phyloP scores from a whole-genome alignment of 1,284 basidiomycete species.

The Ceratobasidium sp. region DNA sequence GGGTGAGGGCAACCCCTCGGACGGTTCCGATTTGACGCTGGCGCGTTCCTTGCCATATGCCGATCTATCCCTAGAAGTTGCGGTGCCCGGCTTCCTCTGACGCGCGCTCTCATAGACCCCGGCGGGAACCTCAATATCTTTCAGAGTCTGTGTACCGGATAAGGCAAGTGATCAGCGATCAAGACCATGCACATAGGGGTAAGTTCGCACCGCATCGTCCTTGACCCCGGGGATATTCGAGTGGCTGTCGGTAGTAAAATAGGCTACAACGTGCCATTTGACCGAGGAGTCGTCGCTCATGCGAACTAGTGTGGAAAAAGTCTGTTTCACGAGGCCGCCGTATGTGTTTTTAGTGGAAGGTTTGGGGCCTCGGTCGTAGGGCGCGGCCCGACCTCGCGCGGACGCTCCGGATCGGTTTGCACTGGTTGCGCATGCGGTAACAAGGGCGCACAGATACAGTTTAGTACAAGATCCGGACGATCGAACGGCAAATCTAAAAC shows the following conservation, averaged over 20 bases:
- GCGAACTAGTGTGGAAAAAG: conserved; percentile 42
- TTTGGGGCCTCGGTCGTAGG: conserved; percentile 45
- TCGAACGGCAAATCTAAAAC: conserved; percentile 21
- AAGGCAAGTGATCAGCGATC: conserved; percentile 44
- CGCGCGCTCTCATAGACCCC: conserved; percentile 44
- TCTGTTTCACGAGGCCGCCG: conserved; percentile 42
- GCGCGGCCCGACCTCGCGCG: conserved; percentile 44
- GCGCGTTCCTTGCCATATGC: conserved; percentile 39
- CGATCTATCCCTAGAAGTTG: conserved; percentile 44
- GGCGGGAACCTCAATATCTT: conserved; percentile 42
- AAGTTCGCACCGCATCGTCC: conserved; percentile 42
- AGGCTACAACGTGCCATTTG: conserved; percentile 45
- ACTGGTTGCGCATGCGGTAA: conserved; percentile 30
- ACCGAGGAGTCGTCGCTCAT: conserved; percentile 37
- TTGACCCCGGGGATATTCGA: conserved; percentile 44
- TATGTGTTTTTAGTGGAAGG: conserved; percentile 45
- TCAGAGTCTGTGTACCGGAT: conserved; percentile 28
- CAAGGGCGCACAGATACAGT: conserved; percentile 3
- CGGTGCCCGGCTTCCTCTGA: conserved; percentile 44
- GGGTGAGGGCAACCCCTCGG: conserved; percentile 41
- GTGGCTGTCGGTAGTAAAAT: conserved; percentile 46
- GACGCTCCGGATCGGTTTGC: conserved; percentile 26
- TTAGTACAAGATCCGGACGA: conserved; percentile 30
- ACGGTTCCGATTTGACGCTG: conserved; percentile 42
- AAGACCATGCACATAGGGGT: conserved; percentile 19